Base-by-base conservation (phyloP, 2,329 filamentous ascomycete species). In the Colletotrichum orbiculare region DNA sequence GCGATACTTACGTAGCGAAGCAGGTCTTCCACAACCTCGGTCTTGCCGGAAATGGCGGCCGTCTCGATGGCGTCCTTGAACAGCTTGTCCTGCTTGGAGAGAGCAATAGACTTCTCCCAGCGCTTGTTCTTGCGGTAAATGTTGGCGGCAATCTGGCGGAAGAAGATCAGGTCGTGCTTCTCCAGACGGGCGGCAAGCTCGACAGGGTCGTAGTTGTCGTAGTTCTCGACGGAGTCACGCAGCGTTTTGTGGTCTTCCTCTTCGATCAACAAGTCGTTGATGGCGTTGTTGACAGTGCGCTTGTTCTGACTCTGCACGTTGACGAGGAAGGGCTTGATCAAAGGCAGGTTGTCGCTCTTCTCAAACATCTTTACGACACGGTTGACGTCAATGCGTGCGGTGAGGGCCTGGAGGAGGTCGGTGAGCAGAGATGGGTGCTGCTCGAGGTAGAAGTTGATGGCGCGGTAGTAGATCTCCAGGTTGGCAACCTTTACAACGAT, bases 91-190 rank as follows among this genome's bases (percentile, higher is more conserved):
- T 99, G 95, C 86, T 99, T 99, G 13, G 95, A 98, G 50, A 99
- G 84, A 39, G 93, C 89, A 78, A 99, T 99, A 4, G 94, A 97
- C 83, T 98, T 98, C 83, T 98, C 95, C 96, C 96, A 99, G 69
- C 96, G 89, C 91, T 98, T 98, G 85, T 97, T 98, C 87, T 98
- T 99, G 78, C 96, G 94, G 84, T 98, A 99, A 79, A 99, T 99
- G 81, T 87, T 97, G 70, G 96, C 94, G 5, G 96, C 96, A 74
- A 99, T 97, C 80, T 99, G 96, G 75, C 96, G 91, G 91, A 99
- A 99, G 86, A 99, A 99, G 69, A 99, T 94, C 53, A 99, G 83
- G 62, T 99, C 96, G 75, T 99, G 96, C 83, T 96, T 96, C 87
- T 99, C 96, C 10, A 99, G 85, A 60, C 96, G 92, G 76, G 92